Base-by-base conservation (phyloP, 495 filamentous ascomycete species). In the Penicillium dipodomyicola region DNA sequence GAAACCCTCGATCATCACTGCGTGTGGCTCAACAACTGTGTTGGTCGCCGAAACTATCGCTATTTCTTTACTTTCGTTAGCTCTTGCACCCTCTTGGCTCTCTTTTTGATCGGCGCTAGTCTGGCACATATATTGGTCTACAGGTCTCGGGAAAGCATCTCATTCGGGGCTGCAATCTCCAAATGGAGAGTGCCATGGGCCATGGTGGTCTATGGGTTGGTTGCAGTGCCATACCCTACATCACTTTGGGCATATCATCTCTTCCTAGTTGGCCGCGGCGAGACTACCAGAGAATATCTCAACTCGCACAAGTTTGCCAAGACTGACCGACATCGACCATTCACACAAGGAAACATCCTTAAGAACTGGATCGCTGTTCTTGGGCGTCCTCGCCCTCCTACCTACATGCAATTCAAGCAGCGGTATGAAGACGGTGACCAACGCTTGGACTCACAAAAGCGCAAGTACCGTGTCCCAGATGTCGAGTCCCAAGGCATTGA, bases 1-100 rank as follows among this genome's bases (percentile, higher is more conserved):
- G 94, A 98, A 69, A 97, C 93, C 0, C 92, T 97, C 61, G 94
- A 98, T 66, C 94, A 98, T 65, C 94, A 98, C 76, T 98, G 94
- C 64, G 91, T 97, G 20, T 98, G 95, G 95, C 84, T 98, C 49
- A 98, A 98, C 74, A 98, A 97, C 70, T 98, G 94, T 71, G 88
- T 98, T 43, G 94, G 94, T 6, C 89, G 95, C 33, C 90, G 94
- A 52, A 98, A 98, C 71, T 98, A 98, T 71, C 91, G 95, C 48
- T 98, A 94, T 65, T 98, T 98, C 72, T 96, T 97, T 65, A 82
- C 87, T 19, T 98, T 97, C 72, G 82, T 97, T 59, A 82, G 79
- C 61, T 81, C 84, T 19, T 84, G 80, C 12, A 91, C 90, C 2
- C 56, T 96, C n/a, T 78, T 97, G 2, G 83, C 84, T 0, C 64